Conservation (phyloP, 805 yeast genomes). For the Kodamaea leandrae region DNA sequence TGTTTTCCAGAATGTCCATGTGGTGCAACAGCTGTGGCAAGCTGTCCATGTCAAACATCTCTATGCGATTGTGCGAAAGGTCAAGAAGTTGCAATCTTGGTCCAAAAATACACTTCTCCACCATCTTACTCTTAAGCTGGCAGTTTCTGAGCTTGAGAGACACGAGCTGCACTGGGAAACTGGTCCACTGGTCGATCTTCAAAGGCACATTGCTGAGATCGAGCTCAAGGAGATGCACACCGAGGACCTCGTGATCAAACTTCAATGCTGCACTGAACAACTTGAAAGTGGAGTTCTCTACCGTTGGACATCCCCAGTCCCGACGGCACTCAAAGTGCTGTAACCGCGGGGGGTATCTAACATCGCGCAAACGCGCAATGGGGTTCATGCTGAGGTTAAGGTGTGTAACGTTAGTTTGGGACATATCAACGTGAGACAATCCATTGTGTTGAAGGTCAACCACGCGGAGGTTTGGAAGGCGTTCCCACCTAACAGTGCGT, state of each 20-base stretch:
- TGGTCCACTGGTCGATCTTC: slow-evolving; percentile 7
- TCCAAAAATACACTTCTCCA: slow-evolving; percentile 7
- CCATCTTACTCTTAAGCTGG: slow-evolving; percentile 6
- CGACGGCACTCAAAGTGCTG: slow-evolving; percentile 1
- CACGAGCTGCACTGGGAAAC: slow-evolving; percentile 6
- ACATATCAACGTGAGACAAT: slow-evolving; percentile 3
- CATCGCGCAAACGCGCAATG: slow-evolving; percentile 3
- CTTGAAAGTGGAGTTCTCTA: slow-evolving; percentile 4
- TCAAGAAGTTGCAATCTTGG: slow-evolving; percentile 1
- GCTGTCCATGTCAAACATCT: slow-evolving; percentile 2
- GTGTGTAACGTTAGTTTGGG: background rate
- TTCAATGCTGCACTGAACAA: slow-evolving; percentile 3
- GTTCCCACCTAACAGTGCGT: background rate
- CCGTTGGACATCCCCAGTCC: background rate
- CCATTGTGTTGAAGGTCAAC: slow-evolving; percentile 3
- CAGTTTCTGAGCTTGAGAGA: slow-evolving; percentile 4
- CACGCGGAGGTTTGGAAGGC: background rate
- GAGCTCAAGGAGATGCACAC: slow-evolving; percentile 5
- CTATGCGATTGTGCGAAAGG: slow-evolving; percentile 2
- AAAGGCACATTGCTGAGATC: slow-evolving; percentile 6
- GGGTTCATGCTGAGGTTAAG: slow-evolving; percentile 5
- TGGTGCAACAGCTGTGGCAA: slow-evolving; percentile 3
- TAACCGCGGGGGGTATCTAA: background rate
- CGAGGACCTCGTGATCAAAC: slow-evolving; percentile 3
- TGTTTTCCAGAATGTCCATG: slow-evolving; percentile 1